A percentile compares a stretch with the other conserved stretches of the same genome.
Evolutionary conservation across 805 yeast genomes (phyloP).

Genomic region (Diddensiella transvaalensis): DNA sequence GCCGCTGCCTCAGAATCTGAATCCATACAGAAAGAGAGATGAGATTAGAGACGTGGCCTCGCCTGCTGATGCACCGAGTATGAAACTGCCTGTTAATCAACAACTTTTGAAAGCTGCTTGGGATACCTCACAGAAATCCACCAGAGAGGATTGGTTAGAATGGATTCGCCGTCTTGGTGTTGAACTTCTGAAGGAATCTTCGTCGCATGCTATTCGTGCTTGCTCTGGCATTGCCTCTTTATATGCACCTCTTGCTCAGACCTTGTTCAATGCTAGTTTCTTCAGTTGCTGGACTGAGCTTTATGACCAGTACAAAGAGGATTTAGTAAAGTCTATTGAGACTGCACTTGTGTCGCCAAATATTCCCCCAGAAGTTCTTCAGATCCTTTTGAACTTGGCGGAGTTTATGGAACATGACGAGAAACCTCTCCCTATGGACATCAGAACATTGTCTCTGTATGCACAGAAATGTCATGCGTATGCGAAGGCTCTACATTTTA

Average conservation of each 20-base stretch:
- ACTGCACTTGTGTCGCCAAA: slow-evolving; percentile 85
- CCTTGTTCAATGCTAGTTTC: slow-evolving; percentile 89
- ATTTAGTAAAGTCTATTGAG: slow-evolving; percentile 78
- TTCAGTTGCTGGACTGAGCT: slow-evolving; percentile 94
- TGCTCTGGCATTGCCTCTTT: slow-evolving; percentile 87
- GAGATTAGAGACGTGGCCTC: slow-evolving; percentile 52
- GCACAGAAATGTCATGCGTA: slow-evolving; percentile 96
- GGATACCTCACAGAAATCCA: slow-evolving; percentile 86
- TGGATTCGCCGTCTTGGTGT: slow-evolving; percentile 88
- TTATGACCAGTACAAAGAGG: slow-evolving; percentile 85
- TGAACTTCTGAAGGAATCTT: slow-evolving; percentile 84
- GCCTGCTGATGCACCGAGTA: slow-evolving; percentile 63
- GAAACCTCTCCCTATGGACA: slow-evolving; percentile 85
- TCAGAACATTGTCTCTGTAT: slow-evolving; percentile 84
- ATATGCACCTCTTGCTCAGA: slow-evolving; percentile 83
- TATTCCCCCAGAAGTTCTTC: slow-evolving; percentile 94
- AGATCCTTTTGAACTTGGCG: slow-evolving; percentile 80
- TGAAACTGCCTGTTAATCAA: slow-evolving; percentile 70
- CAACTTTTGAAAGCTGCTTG: slow-evolving; percentile 71
- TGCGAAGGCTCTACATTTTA: slow-evolving; percentile 94
- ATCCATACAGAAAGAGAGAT: slow-evolving; percentile 45
- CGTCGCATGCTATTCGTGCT: slow-evolving; percentile 90
- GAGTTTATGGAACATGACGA: slow-evolving; percentile 98
- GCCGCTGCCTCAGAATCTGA: slow-evolving; percentile 73
- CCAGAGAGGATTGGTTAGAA: slow-evolving; percentile 96